Evolutionary conservation across 176 grass and related monocot species (phyloP).

Genomic region (Triticum turgidum): DNA sequence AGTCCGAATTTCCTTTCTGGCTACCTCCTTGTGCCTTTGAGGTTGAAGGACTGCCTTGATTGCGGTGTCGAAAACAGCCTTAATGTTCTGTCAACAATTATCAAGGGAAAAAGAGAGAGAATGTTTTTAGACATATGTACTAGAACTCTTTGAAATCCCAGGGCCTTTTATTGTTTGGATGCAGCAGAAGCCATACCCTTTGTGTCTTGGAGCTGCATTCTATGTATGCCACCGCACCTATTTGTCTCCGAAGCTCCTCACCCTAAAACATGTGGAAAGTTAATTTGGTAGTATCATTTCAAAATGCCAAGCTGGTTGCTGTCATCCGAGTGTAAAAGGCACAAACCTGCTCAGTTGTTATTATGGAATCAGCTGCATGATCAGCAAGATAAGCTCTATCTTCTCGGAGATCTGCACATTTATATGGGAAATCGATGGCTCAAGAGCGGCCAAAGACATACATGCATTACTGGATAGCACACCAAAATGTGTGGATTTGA

Average conservation of each 20-base stretch:
- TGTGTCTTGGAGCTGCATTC: conserved; percentile 91
- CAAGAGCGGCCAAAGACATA: background rate
- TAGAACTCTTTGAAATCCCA: background rate
- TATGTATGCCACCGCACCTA: conserved; percentile 66
- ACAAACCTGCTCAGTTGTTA: conserved; percentile 61
- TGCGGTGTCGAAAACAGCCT: conserved; percentile 71
- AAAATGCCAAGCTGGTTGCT: background rate
- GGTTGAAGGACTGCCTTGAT: conserved; percentile 88
- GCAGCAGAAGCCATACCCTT: conserved; percentile 32
- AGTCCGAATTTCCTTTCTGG: conserved; percentile 48
- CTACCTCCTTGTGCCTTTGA: conserved; percentile 56
- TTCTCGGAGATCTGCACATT: conserved; percentile 59
- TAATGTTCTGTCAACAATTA: conserved; percentile 53
- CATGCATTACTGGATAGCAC: background rate
- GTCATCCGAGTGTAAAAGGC: background rate
- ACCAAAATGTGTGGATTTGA: background rate
- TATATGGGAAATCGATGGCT: background rate
- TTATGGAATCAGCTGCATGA: conserved; percentile 59
- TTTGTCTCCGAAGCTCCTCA: conserved; percentile 64
- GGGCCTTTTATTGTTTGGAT: background rate
- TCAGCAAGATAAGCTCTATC: conserved; percentile 67
- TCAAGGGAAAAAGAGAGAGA: background rate
- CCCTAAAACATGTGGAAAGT: conserved; percentile 41
- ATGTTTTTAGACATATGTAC: background rate
- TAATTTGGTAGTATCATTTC: background rate